Evolutionary conservation across 345 rosid genomes (phyloP).

Genomic region (Eucalyptus lansdowneana): DNA sequence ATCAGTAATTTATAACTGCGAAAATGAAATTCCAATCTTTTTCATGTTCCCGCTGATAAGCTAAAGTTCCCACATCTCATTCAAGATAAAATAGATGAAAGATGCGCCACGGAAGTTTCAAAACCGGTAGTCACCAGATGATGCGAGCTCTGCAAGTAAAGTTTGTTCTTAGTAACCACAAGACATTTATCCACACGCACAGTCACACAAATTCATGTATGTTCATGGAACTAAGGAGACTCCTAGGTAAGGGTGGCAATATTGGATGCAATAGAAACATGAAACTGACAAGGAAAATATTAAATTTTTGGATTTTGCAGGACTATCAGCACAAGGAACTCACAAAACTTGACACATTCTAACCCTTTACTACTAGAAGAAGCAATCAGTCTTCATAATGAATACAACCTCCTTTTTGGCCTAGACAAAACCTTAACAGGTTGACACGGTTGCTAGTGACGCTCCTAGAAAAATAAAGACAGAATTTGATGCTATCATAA

Average conservation of each 20-base stretch:
- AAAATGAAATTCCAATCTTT: neutral
- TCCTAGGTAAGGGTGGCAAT: neutral
- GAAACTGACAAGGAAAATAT: neutral
- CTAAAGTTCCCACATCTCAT: neutral
- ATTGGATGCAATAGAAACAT: neutral
- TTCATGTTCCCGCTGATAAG: neutral
- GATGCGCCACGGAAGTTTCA: neutral
- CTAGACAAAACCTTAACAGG: neutral
- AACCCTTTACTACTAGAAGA: neutral
- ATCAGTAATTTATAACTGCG: neutral
- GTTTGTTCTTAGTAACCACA: neutral
- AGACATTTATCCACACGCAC: neutral
- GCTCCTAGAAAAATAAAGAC: neutral
- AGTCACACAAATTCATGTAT: neutral
- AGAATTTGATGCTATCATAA: neutral
- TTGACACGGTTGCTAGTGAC: neutral
- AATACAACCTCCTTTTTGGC: neutral
- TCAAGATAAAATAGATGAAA: neutral
- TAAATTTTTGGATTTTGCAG: neutral
- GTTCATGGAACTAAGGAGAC: neutral
- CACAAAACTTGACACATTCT: neutral
- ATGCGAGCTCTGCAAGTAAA: neutral
- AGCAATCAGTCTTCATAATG: neutral
- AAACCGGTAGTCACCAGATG: neutral
- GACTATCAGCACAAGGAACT: neutral